Evolutionary conservation across 805 yeast genomes (phyloP).

Genomic region (Yamadazyma philogaea): DNA sequence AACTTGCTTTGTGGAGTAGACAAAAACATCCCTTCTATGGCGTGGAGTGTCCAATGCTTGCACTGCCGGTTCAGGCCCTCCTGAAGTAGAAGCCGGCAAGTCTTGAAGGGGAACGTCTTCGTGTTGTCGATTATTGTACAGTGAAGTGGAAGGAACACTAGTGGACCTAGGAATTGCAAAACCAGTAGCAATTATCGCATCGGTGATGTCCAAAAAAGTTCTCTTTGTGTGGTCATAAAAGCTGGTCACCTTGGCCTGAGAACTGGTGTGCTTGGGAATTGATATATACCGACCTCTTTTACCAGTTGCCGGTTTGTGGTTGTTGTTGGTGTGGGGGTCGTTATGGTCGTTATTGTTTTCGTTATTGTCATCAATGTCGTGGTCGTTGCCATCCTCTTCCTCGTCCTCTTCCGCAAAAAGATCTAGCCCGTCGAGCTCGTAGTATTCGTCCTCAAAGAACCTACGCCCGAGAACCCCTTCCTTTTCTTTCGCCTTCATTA

Average conservation of each 20-base stretch:
- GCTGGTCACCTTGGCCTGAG: constrained; percentile 4
- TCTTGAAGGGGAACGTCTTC: constrained; percentile 4
- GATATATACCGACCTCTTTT: constrained; percentile 1
- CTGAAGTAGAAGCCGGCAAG: not conserved
- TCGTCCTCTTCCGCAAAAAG: constrained; percentile 38
- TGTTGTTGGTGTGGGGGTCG: not conserved
- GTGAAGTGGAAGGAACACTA: constrained; percentile 22
- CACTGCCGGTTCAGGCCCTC: not conserved
- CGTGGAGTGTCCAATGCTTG: constrained; percentile 9
- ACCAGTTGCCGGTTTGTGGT: not conserved
- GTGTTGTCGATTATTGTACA: not conserved
- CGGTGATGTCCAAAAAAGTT: constrained; percentile 45
- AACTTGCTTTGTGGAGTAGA: constrained; percentile 38
- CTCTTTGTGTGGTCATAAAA: constrained; percentile 28
- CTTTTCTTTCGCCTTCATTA: constrained; percentile 59
- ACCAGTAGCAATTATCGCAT: constrained; percentile 55
- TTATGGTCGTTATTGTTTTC: constrained; percentile 13
- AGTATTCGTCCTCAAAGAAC: constrained; percentile 64
- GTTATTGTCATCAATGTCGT: constrained; percentile 1
- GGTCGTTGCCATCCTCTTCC: constrained; percentile 13
- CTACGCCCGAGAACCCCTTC: constrained; percentile 75
- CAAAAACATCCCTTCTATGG: constrained; percentile 33
- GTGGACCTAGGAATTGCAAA: constrained; percentile 55
- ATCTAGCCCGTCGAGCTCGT: constrained; percentile 38
- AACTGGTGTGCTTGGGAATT: not conserved